phyloP scores from a whole-genome alignment of 202 grass and related monocot genomes.

The Brachypodium distachyon region DNA sequence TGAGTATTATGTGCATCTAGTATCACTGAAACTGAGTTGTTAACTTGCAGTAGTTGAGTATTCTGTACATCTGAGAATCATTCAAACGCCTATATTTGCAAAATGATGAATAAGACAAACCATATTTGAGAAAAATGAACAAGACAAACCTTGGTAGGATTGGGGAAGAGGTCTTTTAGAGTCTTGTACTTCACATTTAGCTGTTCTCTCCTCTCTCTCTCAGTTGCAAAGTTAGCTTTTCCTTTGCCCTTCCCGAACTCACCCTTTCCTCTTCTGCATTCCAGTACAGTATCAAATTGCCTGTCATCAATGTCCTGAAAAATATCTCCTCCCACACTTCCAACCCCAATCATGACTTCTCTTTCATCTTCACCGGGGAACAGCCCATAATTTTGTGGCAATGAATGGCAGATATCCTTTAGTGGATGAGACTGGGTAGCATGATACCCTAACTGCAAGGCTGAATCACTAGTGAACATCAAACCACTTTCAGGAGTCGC shows the following conservation, averaged over 20 bases:
- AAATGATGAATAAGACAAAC: slow-evolving; percentile 36
- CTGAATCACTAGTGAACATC: slow-evolving; percentile 37
- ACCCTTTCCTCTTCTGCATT: slow-evolving; percentile 42
- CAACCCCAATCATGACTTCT: slow-evolving; percentile 42
- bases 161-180: slow-evolving; percentile 60
- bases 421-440: slow-evolving; percentile 43
- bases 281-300: slow-evolving; percentile 38
- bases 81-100: background rate
- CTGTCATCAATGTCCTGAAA: slow-evolving; percentile 65
- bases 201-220: slow-evolving; percentile 86
- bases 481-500: slow-evolving; percentile 34
- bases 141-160: slow-evolving; percentile 75
- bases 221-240: slow-evolving; percentile 76
- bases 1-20: background rate
- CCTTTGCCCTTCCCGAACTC: slow-evolving; percentile 45
- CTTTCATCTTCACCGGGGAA: slow-evolving; percentile 59
- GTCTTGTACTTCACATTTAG: slow-evolving; percentile 82
- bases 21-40: background rate
- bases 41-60: background rate
- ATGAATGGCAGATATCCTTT: slow-evolving; percentile 51
- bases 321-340: slow-evolving; percentile 34
- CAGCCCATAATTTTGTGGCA: slow-evolving; percentile 60
- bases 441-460: slow-evolving; percentile 31
- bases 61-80: background rate
- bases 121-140: no score